These are phyloP conservation scores for Boeremia lycopersici DNA, from an alignment of 2,329 filamentous ascomycete genomes.

Conservation along the genomic window DNA sequence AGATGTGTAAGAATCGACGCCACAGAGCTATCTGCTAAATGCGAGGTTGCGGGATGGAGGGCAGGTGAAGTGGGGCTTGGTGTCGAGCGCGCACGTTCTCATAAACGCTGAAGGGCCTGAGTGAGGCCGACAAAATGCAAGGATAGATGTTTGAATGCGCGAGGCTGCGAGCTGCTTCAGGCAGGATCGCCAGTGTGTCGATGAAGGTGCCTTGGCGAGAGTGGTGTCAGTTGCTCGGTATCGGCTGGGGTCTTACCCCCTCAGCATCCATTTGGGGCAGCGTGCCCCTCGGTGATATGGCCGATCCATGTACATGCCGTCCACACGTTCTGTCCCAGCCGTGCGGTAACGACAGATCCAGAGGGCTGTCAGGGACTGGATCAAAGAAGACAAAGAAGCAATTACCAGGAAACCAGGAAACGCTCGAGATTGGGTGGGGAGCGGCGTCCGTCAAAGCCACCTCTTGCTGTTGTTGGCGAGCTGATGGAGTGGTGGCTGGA, in stretches of 20 bases:
- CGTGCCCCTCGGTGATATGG: constrained; percentile 1
- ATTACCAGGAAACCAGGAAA: neutral
- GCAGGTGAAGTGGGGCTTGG: neutral
- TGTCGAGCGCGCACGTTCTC: constrained; percentile 1
- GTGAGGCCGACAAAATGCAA: constrained; percentile 4
- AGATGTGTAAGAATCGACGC: neutral
- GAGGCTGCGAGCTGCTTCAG: neutral
- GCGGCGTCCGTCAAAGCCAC: neutral
- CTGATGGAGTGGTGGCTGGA: constrained; percentile 6
- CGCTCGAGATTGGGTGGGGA: neutral
- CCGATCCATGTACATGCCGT: neutral
- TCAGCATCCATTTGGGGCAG: constrained; percentile 1
- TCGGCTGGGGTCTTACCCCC: constrained; percentile 1
- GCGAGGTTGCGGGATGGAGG: neutral
- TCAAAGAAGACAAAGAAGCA: neutral
- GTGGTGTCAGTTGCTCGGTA: constrained; percentile 1
- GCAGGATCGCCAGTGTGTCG: neutral
- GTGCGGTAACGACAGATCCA: neutral
- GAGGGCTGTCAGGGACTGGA: neutral
- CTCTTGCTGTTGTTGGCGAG: constrained; percentile 1
- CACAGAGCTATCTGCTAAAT: constrained; percentile 1
- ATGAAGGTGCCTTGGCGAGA: constrained; percentile 9
- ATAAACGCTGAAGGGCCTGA: neutral
- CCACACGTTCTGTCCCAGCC: neutral
- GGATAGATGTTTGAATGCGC: neutral